Evolutionary conservation across 192 early-diverging fungal species (phyloP), one percentile per base, ranked within the genome.

Genomic region (Dimargaris xerosporica): DNA sequence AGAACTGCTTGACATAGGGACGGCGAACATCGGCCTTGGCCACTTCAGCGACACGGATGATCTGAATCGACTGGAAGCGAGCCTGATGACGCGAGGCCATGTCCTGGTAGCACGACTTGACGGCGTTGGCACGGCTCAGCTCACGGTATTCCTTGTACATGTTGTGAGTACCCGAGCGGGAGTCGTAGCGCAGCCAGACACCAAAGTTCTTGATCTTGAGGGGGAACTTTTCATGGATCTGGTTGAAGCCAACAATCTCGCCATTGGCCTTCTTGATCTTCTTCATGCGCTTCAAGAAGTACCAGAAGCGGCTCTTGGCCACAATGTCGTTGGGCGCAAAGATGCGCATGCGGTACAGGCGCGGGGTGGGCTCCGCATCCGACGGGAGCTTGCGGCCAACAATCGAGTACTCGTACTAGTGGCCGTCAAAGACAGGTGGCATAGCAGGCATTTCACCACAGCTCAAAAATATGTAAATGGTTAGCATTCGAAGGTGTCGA

Each of bases 141-240:
- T 97, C 93, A 69, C 96, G 89, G 91, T 96, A 99, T 85, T 98
- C 96, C 89, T 98, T 98, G 90, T 98, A 98, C 94, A 98, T 98
- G 90, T 98, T 99, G 92, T 99, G 96, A 65, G 94, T 99, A 67
- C 96, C 96, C 47, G 92, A 94, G 76, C 95, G 91, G 65, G 95
- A 98, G 80, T 98, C 87, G 85, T 98, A 98, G 70, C 95, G 92
- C 66, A 98, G 83, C 91, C 90, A 98, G 83, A 98, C 91, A 70
- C 96, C 96, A 73, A 83, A 99, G 90, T 93, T 99, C 85, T 97
- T 99, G 72, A 93, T 86, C 67, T 78, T 75, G 52, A 82, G 72
- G 62, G 93, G 92, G 73, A 87, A 85, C 77, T 94, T 86, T 83
- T 97, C 96, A 76, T 84, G 88, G 83, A 96, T 88, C 86, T 96